Conservation (phyloP, 2,329 filamentous ascomycete genomes). For the Neofusicoccum sp. region DNA sequence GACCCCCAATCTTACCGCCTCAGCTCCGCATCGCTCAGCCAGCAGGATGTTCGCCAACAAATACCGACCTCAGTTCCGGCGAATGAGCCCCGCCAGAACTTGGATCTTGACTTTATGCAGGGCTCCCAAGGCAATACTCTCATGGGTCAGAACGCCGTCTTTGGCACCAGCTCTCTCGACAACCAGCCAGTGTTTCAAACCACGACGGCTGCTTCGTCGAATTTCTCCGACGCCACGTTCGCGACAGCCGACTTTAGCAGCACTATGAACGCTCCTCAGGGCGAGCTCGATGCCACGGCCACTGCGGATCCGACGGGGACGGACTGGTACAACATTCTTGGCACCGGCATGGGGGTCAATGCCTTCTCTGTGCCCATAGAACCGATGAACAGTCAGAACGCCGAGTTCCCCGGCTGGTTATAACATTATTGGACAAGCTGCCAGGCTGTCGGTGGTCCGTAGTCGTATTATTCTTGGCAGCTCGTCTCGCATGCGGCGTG, state of each 20-base stretch:
- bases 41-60: slow-evolving; percentile 28
- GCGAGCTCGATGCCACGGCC: slow-evolving; percentile 3
- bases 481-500: slow-evolving; percentile 3
- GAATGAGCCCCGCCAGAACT: slow-evolving; percentile 28
- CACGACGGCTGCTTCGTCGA: slow-evolving; percentile 7
- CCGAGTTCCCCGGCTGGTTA: slow-evolving; percentile 32
- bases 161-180: slow-evolving; percentile 13
- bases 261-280: background rate
- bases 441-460: slow-evolving; percentile 15
- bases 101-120: slow-evolving; percentile 37
- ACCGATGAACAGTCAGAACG: slow-evolving; percentile 26
- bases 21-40: slow-evolving; percentile 28
- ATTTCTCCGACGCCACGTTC: slow-evolving; percentile 1
- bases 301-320: slow-evolving; percentile 31
- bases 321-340: slow-evolving; percentile 26
- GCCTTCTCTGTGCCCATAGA: slow-evolving; percentile 14
- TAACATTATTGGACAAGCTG: slow-evolving; percentile 29
- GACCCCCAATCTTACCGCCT: slow-evolving; percentile 36
- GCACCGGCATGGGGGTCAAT: slow-evolving; percentile 16
- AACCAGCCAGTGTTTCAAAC: slow-evolving; percentile 23
- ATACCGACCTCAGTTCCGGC: slow-evolving; percentile 31
- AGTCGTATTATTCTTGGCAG: background rate
- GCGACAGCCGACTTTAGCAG: slow-evolving; percentile 10
- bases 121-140: slow-evolving; percentile 9
- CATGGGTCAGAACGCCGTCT: slow-evolving; percentile 5